A percentile compares a stretch with the other conserved stretches of the same genome.
Conservation (phyloP, 768 basidiomycete genomes). For the Hysterangium stoloniferum region DNA sequence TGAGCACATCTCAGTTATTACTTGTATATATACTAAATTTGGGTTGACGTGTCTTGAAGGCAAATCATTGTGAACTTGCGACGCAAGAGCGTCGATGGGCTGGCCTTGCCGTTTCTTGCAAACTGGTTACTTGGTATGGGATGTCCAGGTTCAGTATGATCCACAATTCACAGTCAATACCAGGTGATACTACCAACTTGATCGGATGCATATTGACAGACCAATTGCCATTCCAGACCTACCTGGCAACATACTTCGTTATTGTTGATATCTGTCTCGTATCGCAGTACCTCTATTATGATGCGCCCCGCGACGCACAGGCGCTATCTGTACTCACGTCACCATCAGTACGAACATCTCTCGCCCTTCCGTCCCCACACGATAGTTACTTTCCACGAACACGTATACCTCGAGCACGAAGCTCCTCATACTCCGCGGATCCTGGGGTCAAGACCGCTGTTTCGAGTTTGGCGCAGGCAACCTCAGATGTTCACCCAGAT, state of each 20-base stretch:
- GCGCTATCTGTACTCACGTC: conserved; percentile 32
- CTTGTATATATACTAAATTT: not conserved
- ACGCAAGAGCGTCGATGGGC: conserved; percentile 75
- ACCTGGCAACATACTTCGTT: conserved; percentile 88
- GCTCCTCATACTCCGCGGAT: not conserved
- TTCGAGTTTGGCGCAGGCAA: conserved; percentile 59
- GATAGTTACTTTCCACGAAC: not conserved
- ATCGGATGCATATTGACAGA: conserved; percentile 86
- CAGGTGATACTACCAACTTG: conserved; percentile 90
- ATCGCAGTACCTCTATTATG: conserved; percentile 76
- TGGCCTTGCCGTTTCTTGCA: conserved; percentile 86
- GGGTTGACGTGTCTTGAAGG: conserved; percentile 29
- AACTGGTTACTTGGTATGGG: conserved; percentile 85
- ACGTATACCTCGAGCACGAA: not conserved
- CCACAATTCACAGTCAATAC: too few species aligned
- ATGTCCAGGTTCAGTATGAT: not conserved
- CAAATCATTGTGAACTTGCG: conserved; percentile 77
- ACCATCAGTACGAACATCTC: conserved; percentile 31
- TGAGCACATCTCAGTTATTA: conserved; percentile 33
- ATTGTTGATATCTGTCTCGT: conserved; percentile 71
- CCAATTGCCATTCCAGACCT: conserved; percentile 93
- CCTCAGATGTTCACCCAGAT: not conserved
- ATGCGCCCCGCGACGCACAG: conserved; percentile 27
- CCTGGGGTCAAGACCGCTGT: conserved; percentile 48
- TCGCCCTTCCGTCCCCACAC: conserved; percentile 22